phyloP scores from a whole-genome alignment of 768 basidiomycete species.

The Pilatotrama ljubarskyi region DNA sequence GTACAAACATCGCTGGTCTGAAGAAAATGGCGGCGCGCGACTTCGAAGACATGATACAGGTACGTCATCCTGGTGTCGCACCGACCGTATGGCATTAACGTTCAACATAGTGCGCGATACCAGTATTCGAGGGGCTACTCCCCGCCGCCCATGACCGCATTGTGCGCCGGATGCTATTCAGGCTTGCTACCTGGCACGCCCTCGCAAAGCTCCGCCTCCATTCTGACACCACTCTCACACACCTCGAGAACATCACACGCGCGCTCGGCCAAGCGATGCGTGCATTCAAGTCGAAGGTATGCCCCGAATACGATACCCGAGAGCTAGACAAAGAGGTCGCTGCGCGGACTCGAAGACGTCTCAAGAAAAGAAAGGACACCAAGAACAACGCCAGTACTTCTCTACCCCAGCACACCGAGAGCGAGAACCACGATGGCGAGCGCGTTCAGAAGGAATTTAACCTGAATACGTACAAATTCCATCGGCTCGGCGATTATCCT shows the following conservation, averaged over 20 bases:
- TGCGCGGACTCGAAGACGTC: too few species aligned
- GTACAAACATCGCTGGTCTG: constrained; percentile 26
- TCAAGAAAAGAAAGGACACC: too few species aligned
- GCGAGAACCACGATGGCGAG: not conserved
- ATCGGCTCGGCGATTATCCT: constrained; percentile 26
- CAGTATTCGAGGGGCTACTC: too few species aligned
- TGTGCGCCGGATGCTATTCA: constrained; percentile 37
- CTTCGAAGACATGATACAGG: constrained; percentile 31
- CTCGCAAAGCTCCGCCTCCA: constrained; percentile 43
- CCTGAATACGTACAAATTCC: constrained; percentile 30
- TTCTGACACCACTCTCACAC: constrained; percentile 34
- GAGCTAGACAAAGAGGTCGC: too few species aligned
- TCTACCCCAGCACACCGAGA: not conserved
- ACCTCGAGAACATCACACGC: constrained; percentile 28
- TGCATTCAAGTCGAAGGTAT: constrained; percentile 33
- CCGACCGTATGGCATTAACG: too few species aligned
- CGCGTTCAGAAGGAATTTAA: constrained; percentile 14
- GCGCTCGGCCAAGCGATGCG: constrained; percentile 35
- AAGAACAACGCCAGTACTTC: not conserved
- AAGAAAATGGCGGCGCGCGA: constrained; percentile 31
- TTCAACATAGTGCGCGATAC: too few species aligned
- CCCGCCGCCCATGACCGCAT: constrained; percentile 19
- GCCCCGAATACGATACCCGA: constrained; percentile 32
- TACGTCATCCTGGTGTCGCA: too few species aligned
- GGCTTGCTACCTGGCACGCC: constrained; percentile 37